Evolutionary conservation across 352 stramenopile species (phyloP), one percentile per base, ranked within the genome.

Genomic region (Phytopythium kandeliae): DNA sequence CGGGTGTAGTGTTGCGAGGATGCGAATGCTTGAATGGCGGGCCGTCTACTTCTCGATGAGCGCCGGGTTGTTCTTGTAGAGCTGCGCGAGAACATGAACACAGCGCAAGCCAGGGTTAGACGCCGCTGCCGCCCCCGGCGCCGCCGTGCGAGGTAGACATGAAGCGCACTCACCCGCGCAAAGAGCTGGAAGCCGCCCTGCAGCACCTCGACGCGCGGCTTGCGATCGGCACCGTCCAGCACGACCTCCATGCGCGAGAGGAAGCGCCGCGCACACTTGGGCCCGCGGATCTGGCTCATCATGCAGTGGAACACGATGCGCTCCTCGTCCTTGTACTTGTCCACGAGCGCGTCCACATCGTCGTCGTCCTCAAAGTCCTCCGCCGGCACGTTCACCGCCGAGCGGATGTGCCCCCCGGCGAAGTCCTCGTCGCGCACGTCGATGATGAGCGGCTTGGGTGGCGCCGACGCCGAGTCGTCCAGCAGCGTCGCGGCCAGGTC

Each of bases 231-330:
- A n/a, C 69, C 65, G 24, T 81, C 62, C 19, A 86, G 48, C 42
- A 85, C 56, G 25, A 75, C 51, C 0, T 71, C 59, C 61, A 92
- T 69, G 33, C 84, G 79, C 50, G 66, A 62, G 50, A 81, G 69
- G 50, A 94, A 92, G 26, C 84, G 78, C 40, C 77, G 74, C 36
- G 84, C 84, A 49, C 84, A 94, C n/a, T 70, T 79, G 17, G 84
- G 84, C 2, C 80, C 84, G 34, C 84, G 84, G 40, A 94, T 67
- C 59, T 94, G 84, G 34, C 80, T 95, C 66, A 95, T 69, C 79
- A 92, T 92, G 69, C 84, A 95, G 64, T 95, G 84, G 55, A 95
- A 92, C 24, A 95, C 74, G 60, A 95, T 70, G 44, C 67, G 49
- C 30, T 78, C 61, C 47, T 82, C 63, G 50, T 81, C 55, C 60